phyloP scores from a whole-genome alignment of 352 stramenopile genomes.

The Globisporangium uncinulatum region DNA sequence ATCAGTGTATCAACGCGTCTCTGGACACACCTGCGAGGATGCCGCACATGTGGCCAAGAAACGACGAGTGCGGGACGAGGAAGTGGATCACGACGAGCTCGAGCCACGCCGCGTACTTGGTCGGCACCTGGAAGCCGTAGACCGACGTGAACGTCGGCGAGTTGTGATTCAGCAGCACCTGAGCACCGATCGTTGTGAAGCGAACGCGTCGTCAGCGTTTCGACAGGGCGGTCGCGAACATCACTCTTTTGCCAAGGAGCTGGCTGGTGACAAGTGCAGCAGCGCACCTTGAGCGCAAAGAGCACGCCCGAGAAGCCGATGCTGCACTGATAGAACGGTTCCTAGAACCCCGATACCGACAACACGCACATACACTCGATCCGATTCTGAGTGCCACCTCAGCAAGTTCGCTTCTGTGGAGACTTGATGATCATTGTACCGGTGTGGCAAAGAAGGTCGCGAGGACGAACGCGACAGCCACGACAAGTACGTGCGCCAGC shows the following conservation, averaged over 20 bases:
- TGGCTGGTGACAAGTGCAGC: background rate
- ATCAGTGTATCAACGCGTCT: no score
- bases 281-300: conserved; percentile 67
- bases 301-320: conserved; percentile 77
- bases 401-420: background rate
- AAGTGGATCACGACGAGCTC: conserved; percentile 84
- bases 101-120: conserved; percentile 86
- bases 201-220: no score
- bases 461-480: conserved; percentile 31
- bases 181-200: conserved; percentile 1
- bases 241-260: background rate
- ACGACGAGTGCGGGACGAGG: conserved; percentile 73
- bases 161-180: conserved; percentile 79
- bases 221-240: background rate
- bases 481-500: conserved; percentile 55
- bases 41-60: conserved; percentile 83
- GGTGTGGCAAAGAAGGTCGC: conserved; percentile 23
- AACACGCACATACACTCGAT: background rate
- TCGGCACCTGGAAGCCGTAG: conserved; percentile 71
- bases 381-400: background rate
- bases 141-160: conserved; percentile 57
- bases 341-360: conserved; percentile 12
- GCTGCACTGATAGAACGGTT: conserved; percentile 46
- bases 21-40: conserved; percentile 61
- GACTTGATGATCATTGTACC: background rate